Evolutionary conservation across 345 rosid species (phyloP), one percentile per base, ranked within the genome.

Genomic region (Triadica sebifera): DNA sequence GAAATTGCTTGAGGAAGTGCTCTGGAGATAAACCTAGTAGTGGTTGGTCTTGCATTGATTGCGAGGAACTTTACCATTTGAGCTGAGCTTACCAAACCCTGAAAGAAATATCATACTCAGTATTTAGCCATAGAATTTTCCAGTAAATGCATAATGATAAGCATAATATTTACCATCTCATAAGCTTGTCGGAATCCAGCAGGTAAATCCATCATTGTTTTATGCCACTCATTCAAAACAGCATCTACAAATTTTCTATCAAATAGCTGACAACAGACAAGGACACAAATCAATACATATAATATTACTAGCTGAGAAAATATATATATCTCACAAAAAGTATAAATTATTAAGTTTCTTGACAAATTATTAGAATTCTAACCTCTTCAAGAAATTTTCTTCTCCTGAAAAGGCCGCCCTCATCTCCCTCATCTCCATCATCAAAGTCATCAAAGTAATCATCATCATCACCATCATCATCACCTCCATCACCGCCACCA

Each of bases 41-140:
- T 87, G 25, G 98, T 95, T 12, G 99, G 99, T 71, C 99, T 90
- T 47, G 98, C 98, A 81, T 93, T 95, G 19, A 95, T 91, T 25
- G 96, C 94, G 13, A 95, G 85, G 84, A 88, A 93, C 82, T 81
- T 91, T 53, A 91, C 96, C 96, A 95, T 86, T 82, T 95, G 99
- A 63, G 98, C 96, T 10, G 98, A 95, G 87, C 99, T 95, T 80
- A 95, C 93, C 84, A 95, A 84, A 77, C 99, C 98, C 99, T 95
- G 87, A 34, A 85, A 70, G 66, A 67, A 81, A 83, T 65, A 70
- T 74, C 52, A 61, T 65, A 74, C 56, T 88, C 53, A 80, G 74
- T 75, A 75, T 37, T 45, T 63, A 69, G 25, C 47, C 46, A 57
- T 29, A 41, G n/a, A 77, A 39, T n/a, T 63, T 19, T 15, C 67